A percentile compares a stretch with the other conserved stretches of the same genome.
Conservation (phyloP, 2,329 filamentous ascomycete genomes). For the Hypoxylon sp. region DNA sequence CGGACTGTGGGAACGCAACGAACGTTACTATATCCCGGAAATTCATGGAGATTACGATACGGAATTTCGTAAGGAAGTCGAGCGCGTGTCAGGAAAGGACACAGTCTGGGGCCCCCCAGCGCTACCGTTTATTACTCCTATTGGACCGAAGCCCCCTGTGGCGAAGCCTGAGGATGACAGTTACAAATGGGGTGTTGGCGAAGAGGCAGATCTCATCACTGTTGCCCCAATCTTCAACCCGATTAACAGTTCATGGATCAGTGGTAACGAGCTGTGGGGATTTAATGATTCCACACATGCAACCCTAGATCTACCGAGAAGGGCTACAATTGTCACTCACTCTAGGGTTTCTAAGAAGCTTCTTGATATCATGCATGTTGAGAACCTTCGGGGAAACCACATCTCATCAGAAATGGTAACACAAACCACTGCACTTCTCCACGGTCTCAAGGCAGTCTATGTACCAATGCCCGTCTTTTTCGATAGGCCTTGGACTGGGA, state of each 20-base stretch:
- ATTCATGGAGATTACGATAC: constrained; percentile 72
- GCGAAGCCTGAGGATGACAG: constrained; percentile 67
- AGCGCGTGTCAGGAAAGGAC: constrained; percentile 58
- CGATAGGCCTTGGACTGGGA: constrained; percentile 73
- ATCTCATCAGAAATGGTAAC: constrained; percentile 84
- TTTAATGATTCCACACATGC: constrained; percentile 63
- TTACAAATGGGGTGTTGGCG: constrained; percentile 79
- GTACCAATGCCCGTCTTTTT: constrained; percentile 83
- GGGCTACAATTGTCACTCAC: constrained; percentile 81
- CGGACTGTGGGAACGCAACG: constrained; percentile 76
- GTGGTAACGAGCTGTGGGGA: constrained; percentile 72
- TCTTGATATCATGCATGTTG: constrained; percentile 79
- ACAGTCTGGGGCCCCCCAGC: constrained; percentile 73
- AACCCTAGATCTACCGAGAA: constrained; percentile 69
- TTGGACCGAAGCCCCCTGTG: constrained; percentile 70
- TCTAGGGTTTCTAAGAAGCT: constrained; percentile 76
- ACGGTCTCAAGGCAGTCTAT: constrained; percentile 81
- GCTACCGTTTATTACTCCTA: constrained; percentile 66
- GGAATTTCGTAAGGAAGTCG: constrained; percentile 72
- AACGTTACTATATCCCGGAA: constrained; percentile 76
- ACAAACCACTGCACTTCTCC: constrained; percentile 75
- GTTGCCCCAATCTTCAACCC: constrained; percentile 84
- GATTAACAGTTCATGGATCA: constrained; percentile 75
- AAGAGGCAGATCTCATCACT: constrained; percentile 77
- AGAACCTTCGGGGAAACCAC: constrained; percentile 76